phyloP scores from a whole-genome alignment of 768 basidiomycete species.

The Naganishia kalamii region DNA sequence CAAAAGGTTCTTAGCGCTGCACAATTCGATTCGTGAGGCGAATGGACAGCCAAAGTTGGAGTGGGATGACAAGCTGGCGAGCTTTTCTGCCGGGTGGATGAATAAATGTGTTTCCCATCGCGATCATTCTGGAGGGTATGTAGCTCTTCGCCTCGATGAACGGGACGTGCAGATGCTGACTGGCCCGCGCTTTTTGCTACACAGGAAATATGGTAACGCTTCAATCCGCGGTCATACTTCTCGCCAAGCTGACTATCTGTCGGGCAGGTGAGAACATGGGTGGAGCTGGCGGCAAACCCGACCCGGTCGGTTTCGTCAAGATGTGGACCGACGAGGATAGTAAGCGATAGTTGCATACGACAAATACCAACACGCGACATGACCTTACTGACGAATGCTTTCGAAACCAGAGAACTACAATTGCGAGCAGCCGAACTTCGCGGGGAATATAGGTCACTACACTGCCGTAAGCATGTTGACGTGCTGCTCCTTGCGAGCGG shows the following conservation, averaged over 20 bases:
- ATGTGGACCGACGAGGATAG: background rate
- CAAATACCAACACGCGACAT: too few species aligned
- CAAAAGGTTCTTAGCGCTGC: background rate
- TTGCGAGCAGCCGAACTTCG: background rate
- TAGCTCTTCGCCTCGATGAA: background rate
- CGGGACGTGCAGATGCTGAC: background rate
- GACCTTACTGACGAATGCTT: background rate
- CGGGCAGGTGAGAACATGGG: background rate
- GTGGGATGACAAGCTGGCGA: conserved; percentile 2
- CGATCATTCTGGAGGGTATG: background rate
- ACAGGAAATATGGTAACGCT: background rate
- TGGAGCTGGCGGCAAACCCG: too few species aligned
- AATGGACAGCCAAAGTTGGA: background rate
- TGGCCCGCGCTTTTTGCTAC: background rate
- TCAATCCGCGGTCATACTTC: background rate
- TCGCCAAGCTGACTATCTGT: background rate
- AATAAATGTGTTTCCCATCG: background rate
- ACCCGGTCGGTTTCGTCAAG: background rate
- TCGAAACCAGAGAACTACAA: background rate
- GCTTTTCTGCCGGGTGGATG: conserved; percentile 1
- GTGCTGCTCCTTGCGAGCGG: background rate
- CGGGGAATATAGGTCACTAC: background rate
- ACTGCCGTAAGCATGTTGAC: background rate
- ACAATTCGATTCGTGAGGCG: background rate
- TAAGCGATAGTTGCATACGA: background rate